Evolutionary conservation across 768 basidiomycete genomes (phyloP).

Genomic region (Leccinum boreale): DNA sequence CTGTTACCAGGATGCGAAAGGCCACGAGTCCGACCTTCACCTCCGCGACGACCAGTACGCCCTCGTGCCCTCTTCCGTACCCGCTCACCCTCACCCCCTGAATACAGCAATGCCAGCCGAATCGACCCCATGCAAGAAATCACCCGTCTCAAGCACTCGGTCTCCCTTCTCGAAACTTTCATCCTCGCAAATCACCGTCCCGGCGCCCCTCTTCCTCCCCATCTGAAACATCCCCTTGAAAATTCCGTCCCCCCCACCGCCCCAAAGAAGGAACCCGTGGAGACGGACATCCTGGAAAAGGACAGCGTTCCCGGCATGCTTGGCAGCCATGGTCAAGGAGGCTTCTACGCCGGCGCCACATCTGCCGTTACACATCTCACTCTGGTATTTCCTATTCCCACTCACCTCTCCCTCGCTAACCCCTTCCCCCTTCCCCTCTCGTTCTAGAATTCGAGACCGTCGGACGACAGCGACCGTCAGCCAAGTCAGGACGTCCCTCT

Average conservation of each 20-base stretch:
- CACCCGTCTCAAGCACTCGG: slow-evolving; percentile 39
- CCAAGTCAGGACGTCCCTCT: slow-evolving; percentile 44
- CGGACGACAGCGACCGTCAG: slow-evolving; percentile 51
- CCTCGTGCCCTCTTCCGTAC: slow-evolving; percentile 16
- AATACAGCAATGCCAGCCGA: slow-evolving; percentile 29
- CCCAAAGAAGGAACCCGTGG: slow-evolving; percentile 53
- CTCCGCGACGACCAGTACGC: slow-evolving; percentile 52
- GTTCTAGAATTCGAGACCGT: slow-evolving; percentile 43
- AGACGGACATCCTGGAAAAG: slow-evolving; percentile 46
- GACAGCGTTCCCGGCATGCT: slow-evolving; percentile 59
- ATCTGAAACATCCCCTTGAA: slow-evolving; percentile 28
- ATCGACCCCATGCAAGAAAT: slow-evolving; percentile 41
- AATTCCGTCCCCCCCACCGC: slow-evolving; percentile 31
- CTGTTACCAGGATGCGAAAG: slow-evolving; percentile 76
- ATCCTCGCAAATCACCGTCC: slow-evolving; percentile 32
- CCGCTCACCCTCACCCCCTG: slow-evolving; percentile 34
- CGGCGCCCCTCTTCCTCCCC: slow-evolving; percentile 14
- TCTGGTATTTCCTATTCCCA: slow-evolving; percentile 38
- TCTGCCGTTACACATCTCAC: slow-evolving; percentile 69
- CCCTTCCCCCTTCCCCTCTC: slow-evolving; percentile 14
- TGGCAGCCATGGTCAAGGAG: slow-evolving; percentile 61
- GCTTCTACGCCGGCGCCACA: slow-evolving; percentile 78
- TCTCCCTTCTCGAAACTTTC: slow-evolving; percentile 37
- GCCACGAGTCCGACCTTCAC: slow-evolving; percentile 53
- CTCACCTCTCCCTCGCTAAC: slow-evolving; percentile 5